These are phyloP conservation scores for Leccinum variicolor DNA, from an alignment of 768 basidiomycete genomes.

Conservation along the genomic window DNA sequence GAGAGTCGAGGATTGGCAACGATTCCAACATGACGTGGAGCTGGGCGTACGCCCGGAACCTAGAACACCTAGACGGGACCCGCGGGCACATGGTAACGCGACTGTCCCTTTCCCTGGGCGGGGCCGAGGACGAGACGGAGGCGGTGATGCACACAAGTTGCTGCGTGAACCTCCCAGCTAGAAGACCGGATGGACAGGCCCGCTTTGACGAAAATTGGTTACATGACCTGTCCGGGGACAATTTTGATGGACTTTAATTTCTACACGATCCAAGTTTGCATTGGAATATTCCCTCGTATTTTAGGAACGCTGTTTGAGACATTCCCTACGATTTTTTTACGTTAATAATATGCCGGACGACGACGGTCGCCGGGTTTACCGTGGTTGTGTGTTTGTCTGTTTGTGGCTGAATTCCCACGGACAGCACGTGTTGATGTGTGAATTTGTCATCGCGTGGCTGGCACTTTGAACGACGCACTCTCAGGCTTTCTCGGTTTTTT, in stretches of 20 bases:
- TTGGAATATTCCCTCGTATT: constrained; percentile 21
- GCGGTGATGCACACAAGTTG: background rate
- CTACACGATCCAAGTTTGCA: constrained; percentile 10
- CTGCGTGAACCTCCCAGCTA: constrained; percentile 32
- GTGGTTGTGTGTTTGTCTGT: constrained; percentile 12
- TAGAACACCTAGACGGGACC: constrained; percentile 21
- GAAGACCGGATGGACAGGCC: background rate
- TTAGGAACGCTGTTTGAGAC: constrained; percentile 12
- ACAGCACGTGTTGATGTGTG: constrained; percentile 28
- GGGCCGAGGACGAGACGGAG: constrained; percentile 11
- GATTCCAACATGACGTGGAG: constrained; percentile 55
- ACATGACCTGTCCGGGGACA: constrained; percentile 17
- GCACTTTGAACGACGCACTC: constrained; percentile 19
- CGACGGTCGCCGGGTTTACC: background rate
- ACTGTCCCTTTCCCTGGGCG: constrained; percentile 35
- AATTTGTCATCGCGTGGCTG: constrained; percentile 18
- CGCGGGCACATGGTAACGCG: constrained; percentile 15
- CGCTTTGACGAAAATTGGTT: background rate
- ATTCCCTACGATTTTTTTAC: constrained; percentile 7
- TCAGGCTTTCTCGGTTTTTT: constrained; percentile 38
- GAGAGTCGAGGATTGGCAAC: constrained; percentile 87
- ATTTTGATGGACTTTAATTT: constrained; percentile 19
- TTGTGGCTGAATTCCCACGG: constrained; percentile 30
- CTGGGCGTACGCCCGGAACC: constrained; percentile 28
- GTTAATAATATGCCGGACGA: constrained; percentile 20